Evolutionary conservation across 805 yeast genomes (phyloP).

Genomic region (Lachancea thermotolerans): DNA sequence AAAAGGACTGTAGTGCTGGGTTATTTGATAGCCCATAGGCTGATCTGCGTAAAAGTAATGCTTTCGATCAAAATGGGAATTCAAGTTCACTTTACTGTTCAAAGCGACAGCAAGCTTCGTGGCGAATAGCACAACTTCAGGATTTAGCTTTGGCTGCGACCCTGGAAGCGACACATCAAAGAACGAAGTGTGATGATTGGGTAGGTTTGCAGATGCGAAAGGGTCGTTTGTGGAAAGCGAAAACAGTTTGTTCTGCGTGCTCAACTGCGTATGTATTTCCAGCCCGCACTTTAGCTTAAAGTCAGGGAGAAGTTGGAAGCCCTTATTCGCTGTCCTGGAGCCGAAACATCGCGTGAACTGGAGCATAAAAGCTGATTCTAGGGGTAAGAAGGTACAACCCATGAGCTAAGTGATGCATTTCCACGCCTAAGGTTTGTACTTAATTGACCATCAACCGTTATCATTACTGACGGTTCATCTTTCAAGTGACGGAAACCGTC

Average conservation of each 20-base stretch:
- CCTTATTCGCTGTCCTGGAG: background rate
- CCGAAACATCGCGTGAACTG: slow-evolving; percentile 1
- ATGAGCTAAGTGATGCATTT: too few species aligned
- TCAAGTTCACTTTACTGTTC: slow-evolving; percentile 46
- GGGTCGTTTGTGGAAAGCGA: slow-evolving; percentile 48
- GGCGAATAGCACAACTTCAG: slow-evolving; percentile 65
- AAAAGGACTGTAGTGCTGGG: slow-evolving; percentile 79
- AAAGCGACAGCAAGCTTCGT: slow-evolving; percentile 67
- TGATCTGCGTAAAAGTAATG: slow-evolving; percentile 97
- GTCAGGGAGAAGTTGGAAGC: slow-evolving; percentile 13
- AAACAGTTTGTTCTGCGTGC: slow-evolving; percentile 69
- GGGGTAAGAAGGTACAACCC: background rate
- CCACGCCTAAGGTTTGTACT: too few species aligned
- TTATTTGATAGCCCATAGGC: slow-evolving; percentile 92
- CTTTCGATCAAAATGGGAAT: slow-evolving; percentile 79
- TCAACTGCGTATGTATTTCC: slow-evolving; percentile 88
- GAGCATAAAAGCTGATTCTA: background rate
- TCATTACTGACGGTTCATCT: too few species aligned
- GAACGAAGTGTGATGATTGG: slow-evolving; percentile 66
- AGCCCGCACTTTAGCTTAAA: slow-evolving; percentile 69
- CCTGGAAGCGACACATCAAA: slow-evolving; percentile 91
- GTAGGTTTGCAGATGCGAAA: slow-evolving; percentile 40
- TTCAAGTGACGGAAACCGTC: too few species aligned
- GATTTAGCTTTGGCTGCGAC: slow-evolving; percentile 76
- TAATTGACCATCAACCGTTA: too few species aligned